Conservation (phyloP, 2,329 filamentous ascomycete species). For the Calonectria multiphialidica region DNA sequence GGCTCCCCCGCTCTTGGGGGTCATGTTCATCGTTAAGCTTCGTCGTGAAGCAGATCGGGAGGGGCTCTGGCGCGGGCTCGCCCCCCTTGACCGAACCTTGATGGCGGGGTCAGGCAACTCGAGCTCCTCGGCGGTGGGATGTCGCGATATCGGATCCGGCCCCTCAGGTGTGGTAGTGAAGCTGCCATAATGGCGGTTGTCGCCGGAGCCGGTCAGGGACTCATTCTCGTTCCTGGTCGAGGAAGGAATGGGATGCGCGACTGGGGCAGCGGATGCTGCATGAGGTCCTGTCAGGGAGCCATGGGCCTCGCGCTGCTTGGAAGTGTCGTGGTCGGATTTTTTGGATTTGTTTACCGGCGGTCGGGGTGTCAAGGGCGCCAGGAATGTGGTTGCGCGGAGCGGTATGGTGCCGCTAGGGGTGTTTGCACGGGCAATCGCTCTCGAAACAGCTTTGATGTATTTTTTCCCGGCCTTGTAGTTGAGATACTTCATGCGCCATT, state of each 20-base stretch:
- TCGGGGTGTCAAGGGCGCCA: conserved; percentile 40
- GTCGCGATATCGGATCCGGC: conserved; percentile 39
- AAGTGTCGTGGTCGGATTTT: conserved; percentile 8
- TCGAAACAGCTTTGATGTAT: conserved; percentile 84
- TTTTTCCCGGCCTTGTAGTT: conserved; percentile 98
- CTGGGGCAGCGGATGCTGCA: conserved; percentile 23
- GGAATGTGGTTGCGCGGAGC: conserved; percentile 48
- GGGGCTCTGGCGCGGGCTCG: conserved; percentile 29
- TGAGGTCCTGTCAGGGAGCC: conserved; percentile 17
- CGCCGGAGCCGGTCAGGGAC: conserved; percentile 53
- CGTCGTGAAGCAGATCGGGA: conserved; percentile 48
- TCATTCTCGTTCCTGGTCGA: conserved; percentile 51
- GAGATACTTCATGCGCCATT: conserved; percentile 95
- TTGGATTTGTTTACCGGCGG: conserved; percentile 21
- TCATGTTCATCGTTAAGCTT: conserved; percentile 49
- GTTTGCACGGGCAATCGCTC: conserved; percentile 75
- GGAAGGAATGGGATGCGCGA: conserved; percentile 36
- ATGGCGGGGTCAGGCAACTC: conserved; percentile 68
- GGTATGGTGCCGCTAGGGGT: conserved; percentile 55
- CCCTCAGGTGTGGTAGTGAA: conserved; percentile 58
- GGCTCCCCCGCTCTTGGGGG: conserved; percentile 22
- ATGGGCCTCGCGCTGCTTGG: conserved; percentile 14
- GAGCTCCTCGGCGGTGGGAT: conserved; percentile 51
- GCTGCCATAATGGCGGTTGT: conserved; percentile 65
- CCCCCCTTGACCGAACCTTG: conserved; percentile 49